These are phyloP conservation scores for Westerdykella aurantiaca DNA, from an alignment of 2,329 filamentous ascomycete species.

Conservation along the genomic window DNA sequence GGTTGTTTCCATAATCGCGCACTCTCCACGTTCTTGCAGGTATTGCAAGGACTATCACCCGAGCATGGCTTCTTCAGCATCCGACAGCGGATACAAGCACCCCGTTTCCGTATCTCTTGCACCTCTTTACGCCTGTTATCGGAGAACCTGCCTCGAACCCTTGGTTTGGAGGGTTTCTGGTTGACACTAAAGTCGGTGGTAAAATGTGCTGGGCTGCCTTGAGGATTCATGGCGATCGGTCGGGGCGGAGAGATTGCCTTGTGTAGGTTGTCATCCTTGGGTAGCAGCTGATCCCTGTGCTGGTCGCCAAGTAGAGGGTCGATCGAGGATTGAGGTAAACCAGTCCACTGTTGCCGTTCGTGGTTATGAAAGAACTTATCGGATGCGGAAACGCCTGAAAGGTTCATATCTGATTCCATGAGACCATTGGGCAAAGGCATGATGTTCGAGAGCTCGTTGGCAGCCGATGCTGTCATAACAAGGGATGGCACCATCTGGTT, in stretches of 20 bases:
- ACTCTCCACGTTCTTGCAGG: conserved; percentile 55
- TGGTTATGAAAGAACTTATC: conserved; percentile 34
- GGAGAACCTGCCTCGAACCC: conserved; percentile 53
- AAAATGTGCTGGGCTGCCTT: conserved; percentile 31
- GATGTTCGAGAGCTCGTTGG: conserved; percentile 31
- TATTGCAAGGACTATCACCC: conserved; percentile 54
- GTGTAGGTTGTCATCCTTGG: conserved; percentile 16
- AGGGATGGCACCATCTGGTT: conserved; percentile 34
- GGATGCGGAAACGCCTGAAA: conserved; percentile 19
- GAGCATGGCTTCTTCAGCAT: conserved; percentile 62
- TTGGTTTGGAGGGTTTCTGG: conserved; percentile 38
- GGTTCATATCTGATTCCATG: conserved; percentile 34
- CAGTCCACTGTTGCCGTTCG: conserved; percentile 27
- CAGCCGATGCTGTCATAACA: conserved; percentile 37
- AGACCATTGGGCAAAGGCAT: conserved; percentile 32
- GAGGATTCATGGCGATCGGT: conserved; percentile 36
- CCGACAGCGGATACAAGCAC: conserved; percentile 57
- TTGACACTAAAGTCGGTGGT: conserved; percentile 37
- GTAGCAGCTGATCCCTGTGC: conserved; percentile 20
- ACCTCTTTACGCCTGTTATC: conserved; percentile 54
- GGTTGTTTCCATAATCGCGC: conserved; percentile 57
- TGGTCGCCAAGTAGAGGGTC: conserved; percentile 35
- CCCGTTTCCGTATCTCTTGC: conserved; percentile 54
- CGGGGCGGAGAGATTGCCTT: conserved; percentile 26
- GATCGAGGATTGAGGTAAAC: conserved; percentile 23